phyloP scores from a whole-genome alignment of 2,329 filamentous ascomycete species.

The Pleochaeta shiraiana region DNA sequence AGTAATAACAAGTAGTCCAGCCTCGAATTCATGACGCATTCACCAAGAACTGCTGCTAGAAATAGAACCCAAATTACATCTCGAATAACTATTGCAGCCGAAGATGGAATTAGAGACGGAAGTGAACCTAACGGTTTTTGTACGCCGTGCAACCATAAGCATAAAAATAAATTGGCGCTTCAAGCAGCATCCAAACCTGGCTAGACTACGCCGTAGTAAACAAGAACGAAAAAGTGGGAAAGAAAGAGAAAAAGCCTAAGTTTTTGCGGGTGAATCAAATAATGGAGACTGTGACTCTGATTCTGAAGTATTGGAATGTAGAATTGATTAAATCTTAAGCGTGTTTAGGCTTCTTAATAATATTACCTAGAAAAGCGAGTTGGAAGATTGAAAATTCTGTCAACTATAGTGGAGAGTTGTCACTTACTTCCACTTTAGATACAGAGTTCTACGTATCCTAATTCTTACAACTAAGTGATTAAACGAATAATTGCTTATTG shows the following conservation, averaged over 20 bases:
- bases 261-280: neutral
- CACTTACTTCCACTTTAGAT: too few relatives aligned
- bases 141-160: neutral
- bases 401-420: too few relatives aligned
- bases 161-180: neutral
- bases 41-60: neutral
- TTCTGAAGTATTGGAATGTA: too few relatives aligned
- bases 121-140: neutral
- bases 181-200: neutral
- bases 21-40: neutral
- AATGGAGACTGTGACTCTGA: neutral
- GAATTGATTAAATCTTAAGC: too few relatives aligned
- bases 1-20: neutral
- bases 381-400: too few relatives aligned
- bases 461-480: too few relatives aligned
- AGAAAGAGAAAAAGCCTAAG: neutral
- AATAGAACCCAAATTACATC: neutral
- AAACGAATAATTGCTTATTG: too few relatives aligned
- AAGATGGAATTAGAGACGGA: neutral
- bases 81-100: neutral
- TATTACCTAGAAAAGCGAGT: too few relatives aligned
- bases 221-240: neutral
- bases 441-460: too few relatives aligned
- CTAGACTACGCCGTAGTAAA: neutral
- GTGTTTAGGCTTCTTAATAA: too few relatives aligned